Conservation (phyloP, 2,329 filamentous ascomycete genomes). For the Diplodia mutila region DNA sequence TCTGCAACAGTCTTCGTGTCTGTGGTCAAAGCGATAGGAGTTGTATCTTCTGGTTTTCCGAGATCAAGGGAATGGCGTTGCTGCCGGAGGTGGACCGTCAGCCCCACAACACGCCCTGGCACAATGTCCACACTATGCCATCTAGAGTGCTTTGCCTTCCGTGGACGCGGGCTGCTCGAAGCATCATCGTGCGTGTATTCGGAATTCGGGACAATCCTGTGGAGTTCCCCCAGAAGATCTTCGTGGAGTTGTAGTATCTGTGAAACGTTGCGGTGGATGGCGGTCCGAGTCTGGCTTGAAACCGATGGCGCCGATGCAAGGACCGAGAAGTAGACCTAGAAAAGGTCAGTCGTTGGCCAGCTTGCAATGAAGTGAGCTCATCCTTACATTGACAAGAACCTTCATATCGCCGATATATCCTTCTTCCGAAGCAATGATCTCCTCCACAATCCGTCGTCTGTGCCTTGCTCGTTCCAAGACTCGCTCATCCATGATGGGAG, state of each 20-base stretch:
- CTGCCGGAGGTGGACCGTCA: slow-evolving; percentile 40
- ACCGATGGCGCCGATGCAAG: slow-evolving; percentile 70
- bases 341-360: neutral
- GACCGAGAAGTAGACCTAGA: slow-evolving; percentile 55
- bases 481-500: slow-evolving; percentile 61
- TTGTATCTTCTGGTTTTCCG: slow-evolving; percentile 45
- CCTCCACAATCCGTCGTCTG: slow-evolving; percentile 78
- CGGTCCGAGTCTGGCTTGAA: slow-evolving; percentile 67
- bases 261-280: slow-evolving; percentile 77
- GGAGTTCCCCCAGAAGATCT: slow-evolving; percentile 74
- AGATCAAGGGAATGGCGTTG: slow-evolving; percentile 53
- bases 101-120: slow-evolving; percentile 42
- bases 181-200: slow-evolving; percentile 45
- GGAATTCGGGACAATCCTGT: slow-evolving; percentile 70
- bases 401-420: slow-evolving; percentile 86
- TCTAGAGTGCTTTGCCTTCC: slow-evolving; percentile 48
- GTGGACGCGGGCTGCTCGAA: slow-evolving; percentile 28
- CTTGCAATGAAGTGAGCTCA: neutral
- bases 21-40: slow-evolving; percentile 46
- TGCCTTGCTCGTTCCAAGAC: slow-evolving; percentile 74
- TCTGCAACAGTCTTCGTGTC: slow-evolving; percentile 58
- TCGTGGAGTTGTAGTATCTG: slow-evolving; percentile 85
- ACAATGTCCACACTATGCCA: slow-evolving; percentile 54
- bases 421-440: slow-evolving; percentile 84
- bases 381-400: slow-evolving; percentile 78